These are phyloP conservation scores for Triticum turgidum DNA, from an alignment of 176 grass and related monocot genomes.

Conservation along the genomic window DNA sequence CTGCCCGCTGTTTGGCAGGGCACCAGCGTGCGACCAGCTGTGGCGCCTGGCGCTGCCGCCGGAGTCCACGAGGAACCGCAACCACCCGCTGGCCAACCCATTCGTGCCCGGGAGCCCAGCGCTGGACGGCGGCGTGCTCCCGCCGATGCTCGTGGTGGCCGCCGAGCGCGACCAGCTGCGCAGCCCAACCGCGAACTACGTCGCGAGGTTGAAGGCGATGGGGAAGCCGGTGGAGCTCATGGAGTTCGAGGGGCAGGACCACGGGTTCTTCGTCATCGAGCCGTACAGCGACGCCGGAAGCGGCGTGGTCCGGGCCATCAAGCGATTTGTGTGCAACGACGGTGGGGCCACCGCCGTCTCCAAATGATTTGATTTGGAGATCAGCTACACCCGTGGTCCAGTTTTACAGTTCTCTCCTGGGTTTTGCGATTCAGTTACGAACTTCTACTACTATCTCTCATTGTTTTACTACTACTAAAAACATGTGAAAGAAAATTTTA, in stretches of 20 bases:
- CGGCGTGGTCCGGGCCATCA: slow-evolving; percentile 44
- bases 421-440: no score
- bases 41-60: slow-evolving; percentile 27
- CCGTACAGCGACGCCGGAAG: slow-evolving; percentile 50
- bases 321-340: slow-evolving; percentile 44
- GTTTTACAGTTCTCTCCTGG: no score
- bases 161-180: slow-evolving; percentile 35
- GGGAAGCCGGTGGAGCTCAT: slow-evolving; percentile 39
- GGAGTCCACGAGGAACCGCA: slow-evolving; percentile 11
- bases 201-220: slow-evolving; percentile 28
- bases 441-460: no score
- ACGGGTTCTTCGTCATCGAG: slow-evolving; percentile 67
- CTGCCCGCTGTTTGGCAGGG: slow-evolving; percentile 53
- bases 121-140: slow-evolving; percentile 3
- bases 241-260: slow-evolving; percentile 60
- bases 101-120: slow-evolving; percentile 25
- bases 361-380: no score
- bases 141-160: slow-evolving; percentile 35
- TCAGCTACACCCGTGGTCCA: no score
- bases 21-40: slow-evolving; percentile 20
- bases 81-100: slow-evolving; percentile 43
- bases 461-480: no score
- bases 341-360: slow-evolving; percentile 12
- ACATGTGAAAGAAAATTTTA: no score
- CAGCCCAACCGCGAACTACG: slow-evolving; percentile 38